Conservation (phyloP, 306 rosid species). For the Pueraria montana region DNA sequence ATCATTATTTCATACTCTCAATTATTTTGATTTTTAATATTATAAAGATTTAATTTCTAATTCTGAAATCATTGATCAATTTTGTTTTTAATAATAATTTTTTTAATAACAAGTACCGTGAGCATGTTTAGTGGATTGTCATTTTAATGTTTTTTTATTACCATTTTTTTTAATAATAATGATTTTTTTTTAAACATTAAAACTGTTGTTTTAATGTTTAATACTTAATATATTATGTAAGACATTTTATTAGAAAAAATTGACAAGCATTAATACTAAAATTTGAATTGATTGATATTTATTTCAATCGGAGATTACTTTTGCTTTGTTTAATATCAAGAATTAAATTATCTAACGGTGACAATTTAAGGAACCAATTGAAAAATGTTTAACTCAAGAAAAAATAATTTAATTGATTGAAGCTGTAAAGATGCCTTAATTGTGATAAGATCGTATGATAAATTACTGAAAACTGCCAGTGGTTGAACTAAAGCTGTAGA, state of each 20-base stretch:
- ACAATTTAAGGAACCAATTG: no score
- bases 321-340: background rate
- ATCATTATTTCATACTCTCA: background rate
- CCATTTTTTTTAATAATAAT: no score
- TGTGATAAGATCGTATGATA: background rate
- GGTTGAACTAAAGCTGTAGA: constrained; percentile 31
- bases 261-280: background rate
- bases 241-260: background rate
- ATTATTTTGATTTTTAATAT: background rate
- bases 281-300: background rate
- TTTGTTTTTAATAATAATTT: background rate
- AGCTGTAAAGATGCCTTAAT: background rate
- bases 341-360: background rate
- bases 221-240: no score
- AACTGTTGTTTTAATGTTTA: no score
- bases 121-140: no score
- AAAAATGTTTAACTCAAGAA: background rate
- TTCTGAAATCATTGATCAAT: background rate
- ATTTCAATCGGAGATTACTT: background rate
- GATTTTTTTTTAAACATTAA: no score
- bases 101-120: no score
- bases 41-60: background rate
- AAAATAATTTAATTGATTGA: background rate
- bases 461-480: background rate
- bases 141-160: no score